phyloP scores from a whole-genome alignment of 2,329 filamentous ascomycete species.

The Hypoxylon sp. region DNA sequence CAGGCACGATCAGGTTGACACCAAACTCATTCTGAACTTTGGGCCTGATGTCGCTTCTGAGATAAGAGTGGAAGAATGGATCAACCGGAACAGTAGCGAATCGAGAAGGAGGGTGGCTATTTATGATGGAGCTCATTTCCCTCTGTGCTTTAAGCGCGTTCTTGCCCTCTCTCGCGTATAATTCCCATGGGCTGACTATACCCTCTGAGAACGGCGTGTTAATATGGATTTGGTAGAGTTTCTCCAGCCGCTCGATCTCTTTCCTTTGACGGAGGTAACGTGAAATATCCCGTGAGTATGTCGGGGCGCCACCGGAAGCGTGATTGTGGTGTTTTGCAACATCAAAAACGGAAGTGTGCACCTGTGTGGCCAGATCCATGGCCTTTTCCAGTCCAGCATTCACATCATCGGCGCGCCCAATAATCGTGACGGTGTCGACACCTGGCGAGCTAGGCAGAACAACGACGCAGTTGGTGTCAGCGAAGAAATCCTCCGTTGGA shows the following conservation, averaged over 20 bases:
- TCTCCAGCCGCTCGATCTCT: constrained; percentile 87
- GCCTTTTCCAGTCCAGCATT: constrained; percentile 83
- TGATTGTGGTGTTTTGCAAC: constrained; percentile 83
- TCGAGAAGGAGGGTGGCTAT: constrained; percentile 80
- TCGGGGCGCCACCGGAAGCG: constrained; percentile 78
- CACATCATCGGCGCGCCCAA: constrained; percentile 83
- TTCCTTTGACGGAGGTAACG: constrained; percentile 87
- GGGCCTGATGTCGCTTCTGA: constrained; percentile 75
- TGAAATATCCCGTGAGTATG: constrained; percentile 88
- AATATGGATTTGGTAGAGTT: constrained; percentile 86
- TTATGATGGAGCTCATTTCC: constrained; percentile 81
- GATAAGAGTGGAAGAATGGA: constrained; percentile 83
- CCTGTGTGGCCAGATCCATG: constrained; percentile 88
- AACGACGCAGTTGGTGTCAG: constrained; percentile 90
- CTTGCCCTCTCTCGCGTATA: constrained; percentile 89
- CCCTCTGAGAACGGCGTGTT: constrained; percentile 80
- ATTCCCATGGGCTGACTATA: constrained; percentile 84
- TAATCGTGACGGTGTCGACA: constrained; percentile 86
- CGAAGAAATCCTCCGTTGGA: constrained; percentile 87
- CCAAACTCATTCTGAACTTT: constrained; percentile 77
- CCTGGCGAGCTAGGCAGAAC: constrained; percentile 84
- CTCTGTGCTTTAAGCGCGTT: constrained; percentile 82
- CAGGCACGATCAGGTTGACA: constrained; percentile 81
- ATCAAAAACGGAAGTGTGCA: constrained; percentile 88
- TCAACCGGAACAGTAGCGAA: constrained; percentile 78